These are phyloP conservation scores for Neurospora sp. DNA, from an alignment of 495 filamentous ascomycete species.

Conservation along the genomic window DNA sequence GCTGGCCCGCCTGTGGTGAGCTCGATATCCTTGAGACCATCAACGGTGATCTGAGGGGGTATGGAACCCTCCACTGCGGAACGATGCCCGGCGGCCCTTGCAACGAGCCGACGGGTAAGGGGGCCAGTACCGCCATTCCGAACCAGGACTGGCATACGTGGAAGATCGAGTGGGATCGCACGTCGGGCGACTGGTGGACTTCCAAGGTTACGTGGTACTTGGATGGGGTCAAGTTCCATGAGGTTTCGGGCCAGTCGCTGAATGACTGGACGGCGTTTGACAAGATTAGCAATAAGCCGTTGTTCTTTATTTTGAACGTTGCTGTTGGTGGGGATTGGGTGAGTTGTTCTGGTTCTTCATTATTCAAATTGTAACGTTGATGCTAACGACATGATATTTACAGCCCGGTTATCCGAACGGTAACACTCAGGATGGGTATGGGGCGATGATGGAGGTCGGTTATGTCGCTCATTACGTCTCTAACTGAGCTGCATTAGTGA, in stretches of 20 bases:
- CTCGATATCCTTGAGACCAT: slow-evolving; percentile 42
- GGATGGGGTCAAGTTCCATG: slow-evolving; percentile 33
- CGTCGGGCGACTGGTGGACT: slow-evolving; percentile 23
- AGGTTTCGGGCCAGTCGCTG: slow-evolving; percentile 29
- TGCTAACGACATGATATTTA: slow-evolving; percentile 1
- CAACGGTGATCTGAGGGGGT: slow-evolving; percentile 32
- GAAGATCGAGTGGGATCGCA: slow-evolving; percentile 36
- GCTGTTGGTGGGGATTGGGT: slow-evolving; percentile 43
- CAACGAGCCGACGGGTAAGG: slow-evolving; percentile 36
- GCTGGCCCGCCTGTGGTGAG: slow-evolving; percentile 42
- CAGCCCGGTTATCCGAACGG: slow-evolving; percentile 33
- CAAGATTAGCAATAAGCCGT: slow-evolving; percentile 23
- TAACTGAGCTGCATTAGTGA: background rate
- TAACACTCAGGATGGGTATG: slow-evolving; percentile 28
- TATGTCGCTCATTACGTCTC: slow-evolving; percentile 33
- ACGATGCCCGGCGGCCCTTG: slow-evolving; percentile 30
- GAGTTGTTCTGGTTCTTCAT: slow-evolving; percentile 11
- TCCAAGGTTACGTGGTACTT: slow-evolving; percentile 40
- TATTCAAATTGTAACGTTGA: background rate
- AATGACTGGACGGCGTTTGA: slow-evolving; percentile 28
- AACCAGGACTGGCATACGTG: slow-evolving; percentile 40
- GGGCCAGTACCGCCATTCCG: slow-evolving; percentile 19
- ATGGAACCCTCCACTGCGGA: slow-evolving; percentile 41
- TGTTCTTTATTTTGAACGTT: slow-evolving; percentile 41
- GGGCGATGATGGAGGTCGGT: slow-evolving; percentile 37